Evolutionary conservation across 176 grass and related monocot genomes (phyloP).

Genomic region (Avena atlantica): DNA sequence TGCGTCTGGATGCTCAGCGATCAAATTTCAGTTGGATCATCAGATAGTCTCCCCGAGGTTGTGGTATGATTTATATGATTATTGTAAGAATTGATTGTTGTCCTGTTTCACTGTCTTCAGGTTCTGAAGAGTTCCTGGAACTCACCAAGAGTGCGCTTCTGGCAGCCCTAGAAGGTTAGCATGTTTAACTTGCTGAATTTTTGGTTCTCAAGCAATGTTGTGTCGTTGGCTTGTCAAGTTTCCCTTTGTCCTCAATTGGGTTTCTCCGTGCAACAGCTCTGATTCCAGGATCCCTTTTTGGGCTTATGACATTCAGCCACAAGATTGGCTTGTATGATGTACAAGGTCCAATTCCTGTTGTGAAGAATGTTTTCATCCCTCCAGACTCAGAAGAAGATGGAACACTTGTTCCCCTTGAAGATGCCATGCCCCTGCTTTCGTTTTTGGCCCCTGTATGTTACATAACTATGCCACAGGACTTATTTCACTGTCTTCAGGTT

Average conservation of each 20-base stretch:
- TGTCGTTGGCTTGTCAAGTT: slow-evolving; percentile 17
- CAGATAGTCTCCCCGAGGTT: background rate
- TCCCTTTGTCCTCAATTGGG: slow-evolving; percentile 1
- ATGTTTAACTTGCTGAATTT: slow-evolving; percentile 21
- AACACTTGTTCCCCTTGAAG: slow-evolving; percentile 74
- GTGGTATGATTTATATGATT: slow-evolving; percentile 1
- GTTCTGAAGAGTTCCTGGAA: slow-evolving; percentile 97
- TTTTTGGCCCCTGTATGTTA: slow-evolving; percentile 93
- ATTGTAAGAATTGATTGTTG: slow-evolving; percentile 14
- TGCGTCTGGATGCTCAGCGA: background rate
- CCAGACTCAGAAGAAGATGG: slow-evolving; percentile 62
- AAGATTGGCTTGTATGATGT: slow-evolving; percentile 98
- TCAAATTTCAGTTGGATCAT: background rate
- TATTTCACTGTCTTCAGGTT: slow-evolving; percentile 61
- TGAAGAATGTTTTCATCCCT: slow-evolving; percentile 93
- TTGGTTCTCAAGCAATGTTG: background rate
- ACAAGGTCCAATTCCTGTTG: slow-evolving; percentile 82
- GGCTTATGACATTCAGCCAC: slow-evolving; percentile 93
- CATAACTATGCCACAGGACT: background rate
- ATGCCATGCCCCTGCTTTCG: slow-evolving; percentile 86
- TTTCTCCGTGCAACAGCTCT: slow-evolving; percentile 75
- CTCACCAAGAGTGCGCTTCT: slow-evolving; percentile 88
- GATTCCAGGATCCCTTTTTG: slow-evolving; percentile 87
- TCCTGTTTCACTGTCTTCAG: slow-evolving; percentile 47
- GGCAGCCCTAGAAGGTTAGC: slow-evolving; percentile 87